Percentiles rank a stretch among this genome's conserved stretches.
phyloP scores from a whole-genome alignment of 441 rosid species.

The Daphne laureola region DNA sequence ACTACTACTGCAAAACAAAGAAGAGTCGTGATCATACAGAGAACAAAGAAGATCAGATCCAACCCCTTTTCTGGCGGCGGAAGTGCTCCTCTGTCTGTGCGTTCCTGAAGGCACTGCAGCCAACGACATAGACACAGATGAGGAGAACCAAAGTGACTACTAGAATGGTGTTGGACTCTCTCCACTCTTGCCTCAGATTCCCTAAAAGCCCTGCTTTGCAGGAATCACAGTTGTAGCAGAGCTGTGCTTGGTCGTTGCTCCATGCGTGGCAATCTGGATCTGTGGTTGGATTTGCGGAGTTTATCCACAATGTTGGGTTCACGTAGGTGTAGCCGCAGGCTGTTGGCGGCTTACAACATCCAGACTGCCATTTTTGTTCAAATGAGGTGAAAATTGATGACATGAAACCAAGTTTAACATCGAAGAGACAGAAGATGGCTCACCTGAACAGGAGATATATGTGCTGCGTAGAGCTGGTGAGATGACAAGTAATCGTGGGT shows the following conservation, averaged over 20 bases:
- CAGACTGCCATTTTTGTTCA: conserved; percentile 33
- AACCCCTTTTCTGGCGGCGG: conserved; percentile 57
- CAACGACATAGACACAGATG: conserved; percentile 75
- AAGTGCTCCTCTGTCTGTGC: conserved; percentile 83
- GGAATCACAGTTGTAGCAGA: conserved; percentile 56
- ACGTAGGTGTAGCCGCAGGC: conserved; percentile 47
- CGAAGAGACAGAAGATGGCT: conserved; percentile 4
- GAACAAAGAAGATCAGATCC: conserved; percentile 21
- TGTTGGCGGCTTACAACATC: conserved; percentile 69
- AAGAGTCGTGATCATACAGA: no score
- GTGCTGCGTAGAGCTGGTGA: conserved; percentile 60
- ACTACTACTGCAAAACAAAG: no score
- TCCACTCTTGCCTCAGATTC: conserved; percentile 55
- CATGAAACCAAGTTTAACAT: not conserved
- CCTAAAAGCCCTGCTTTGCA: conserved; percentile 62
- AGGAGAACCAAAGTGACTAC: conserved; percentile 68
- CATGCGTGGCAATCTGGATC: conserved; percentile 59
- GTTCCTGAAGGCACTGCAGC: conserved; percentile 81
- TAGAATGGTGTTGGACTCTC: conserved; percentile 64
- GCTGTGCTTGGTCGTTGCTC: conserved; percentile 58
- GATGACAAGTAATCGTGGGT: conserved; percentile 37
- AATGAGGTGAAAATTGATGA: not conserved
- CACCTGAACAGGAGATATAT: conserved; percentile 76
- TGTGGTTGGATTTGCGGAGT: conserved; percentile 40
- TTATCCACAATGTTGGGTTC: conserved; percentile 52